These are phyloP conservation scores for Penicillium soppii DNA, from an alignment of 495 filamentous ascomycete species.

Conservation along the genomic window DNA sequence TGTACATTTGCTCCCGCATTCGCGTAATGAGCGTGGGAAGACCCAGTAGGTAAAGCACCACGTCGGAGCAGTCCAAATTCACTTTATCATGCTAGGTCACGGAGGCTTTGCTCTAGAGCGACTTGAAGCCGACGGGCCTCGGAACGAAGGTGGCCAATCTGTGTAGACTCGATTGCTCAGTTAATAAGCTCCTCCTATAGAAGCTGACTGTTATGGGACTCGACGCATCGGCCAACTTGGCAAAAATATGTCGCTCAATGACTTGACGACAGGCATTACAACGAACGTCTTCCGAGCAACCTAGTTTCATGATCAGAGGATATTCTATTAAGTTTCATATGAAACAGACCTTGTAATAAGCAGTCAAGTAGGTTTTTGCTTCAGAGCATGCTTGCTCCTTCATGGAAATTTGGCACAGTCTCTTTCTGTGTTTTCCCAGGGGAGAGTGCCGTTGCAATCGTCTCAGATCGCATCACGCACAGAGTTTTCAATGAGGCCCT, in stretches of 20 bases:
- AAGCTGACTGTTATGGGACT: neutral
- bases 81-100: slow-evolving; percentile 1
- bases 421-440: too few species aligned
- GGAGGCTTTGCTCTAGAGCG: slow-evolving; percentile 8
- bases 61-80: too few species aligned
- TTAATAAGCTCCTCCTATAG: slow-evolving; percentile 2
- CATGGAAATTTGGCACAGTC: slow-evolving; percentile 19
- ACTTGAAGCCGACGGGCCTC: slow-evolving; percentile 5
- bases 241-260: slow-evolving; percentile 31
- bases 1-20: too few species aligned
- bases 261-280: slow-evolving; percentile 38
- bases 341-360: slow-evolving; percentile 32
- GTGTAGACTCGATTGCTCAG: slow-evolving; percentile 5
- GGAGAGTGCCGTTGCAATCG: too few species aligned
- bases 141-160: neutral
- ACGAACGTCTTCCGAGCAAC: slow-evolving; percentile 40
- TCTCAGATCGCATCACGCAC: neutral
- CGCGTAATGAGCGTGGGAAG: too few species aligned
- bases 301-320: slow-evolving; percentile 10
- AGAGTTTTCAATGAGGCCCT: slow-evolving; percentile 2
- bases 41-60: too few species aligned
- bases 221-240: neutral
- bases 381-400: slow-evolving; percentile 23
- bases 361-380: slow-evolving; percentile 17
- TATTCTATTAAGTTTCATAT: neutral